Base-by-base conservation (phyloP, 2,329 filamentous ascomycete species). In the Aspergillus thermomutatus region DNA sequence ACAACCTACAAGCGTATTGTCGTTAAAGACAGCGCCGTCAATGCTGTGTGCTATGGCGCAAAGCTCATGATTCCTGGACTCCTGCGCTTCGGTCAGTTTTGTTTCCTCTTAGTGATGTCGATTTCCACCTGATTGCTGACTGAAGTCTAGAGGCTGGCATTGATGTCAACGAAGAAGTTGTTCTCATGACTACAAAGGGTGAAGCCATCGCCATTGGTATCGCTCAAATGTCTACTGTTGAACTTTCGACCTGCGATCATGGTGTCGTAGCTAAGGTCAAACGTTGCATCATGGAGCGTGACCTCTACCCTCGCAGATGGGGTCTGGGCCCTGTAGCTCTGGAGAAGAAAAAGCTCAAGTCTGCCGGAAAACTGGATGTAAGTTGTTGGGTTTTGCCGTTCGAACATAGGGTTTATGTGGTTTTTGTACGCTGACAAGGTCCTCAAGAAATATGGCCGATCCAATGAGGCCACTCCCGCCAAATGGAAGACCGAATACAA, bases 281-380 rank as follows among this genome's bases (percentile, higher is more conserved):
- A 88, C 89, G 94, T 69, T 96, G 92, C 78, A 99, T 99, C 77
- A 99, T 99, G 94, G 94, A 99, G 83, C 90, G 94, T 69, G 94
- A 97, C 75, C 83, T 97, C 58, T 99, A 99, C 84, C 94, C 94
- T 62, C 86, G 92, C 75, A 84, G 93, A 82, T 99, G 94, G 94
- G 94, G 94, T 65, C 86, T 97, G 72, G 94, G 94, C 60, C 93
- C 94, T 53, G 88, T 93, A 59, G 94, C 94, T 50, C 80, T 89
- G 50, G 92, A 97, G 84, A 99, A 99, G 87, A 99, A 99, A 89
- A 97, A 97, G 86, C 87, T 99, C 82, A 97, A 97, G 87, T 91
- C 92, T 53, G 90, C 91, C 66, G 94, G 94, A 77, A 96, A 97
- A 80, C 88, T 99, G 59, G 94, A 99, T 82, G 82, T 85, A 72